phyloP scores from a whole-genome alignment of 768 basidiomycete genomes.

The Trametes meyenii region DNA sequence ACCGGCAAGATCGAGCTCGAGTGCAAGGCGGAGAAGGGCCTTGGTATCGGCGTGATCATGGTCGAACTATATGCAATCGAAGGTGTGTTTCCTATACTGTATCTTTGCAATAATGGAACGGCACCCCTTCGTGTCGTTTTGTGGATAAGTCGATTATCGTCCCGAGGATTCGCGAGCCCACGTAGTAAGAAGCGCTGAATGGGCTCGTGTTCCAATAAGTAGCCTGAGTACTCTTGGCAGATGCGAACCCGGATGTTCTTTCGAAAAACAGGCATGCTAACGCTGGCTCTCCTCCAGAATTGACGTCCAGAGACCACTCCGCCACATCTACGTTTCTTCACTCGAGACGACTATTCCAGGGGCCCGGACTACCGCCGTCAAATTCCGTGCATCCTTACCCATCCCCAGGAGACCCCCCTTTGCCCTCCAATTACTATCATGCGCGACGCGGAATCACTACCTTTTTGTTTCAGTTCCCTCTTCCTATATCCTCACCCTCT shows the following conservation, averaged over 20 bases:
- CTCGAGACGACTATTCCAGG: constrained; percentile 73
- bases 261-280: neutral
- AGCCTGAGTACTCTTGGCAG: too few species aligned
- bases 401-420: constrained; percentile 54
- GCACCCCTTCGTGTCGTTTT: too few species aligned
- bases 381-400: constrained; percentile 77
- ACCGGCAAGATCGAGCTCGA: constrained; percentile 82
- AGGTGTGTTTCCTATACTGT: constrained; percentile 17
- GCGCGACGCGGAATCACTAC: constrained; percentile 78
- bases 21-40: constrained; percentile 68
- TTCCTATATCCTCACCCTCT: constrained; percentile 68
- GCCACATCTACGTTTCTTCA: constrained; percentile 80
- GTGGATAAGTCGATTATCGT: too few species aligned
- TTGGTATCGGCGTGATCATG: constrained; percentile 77
- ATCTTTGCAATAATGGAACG: neutral
- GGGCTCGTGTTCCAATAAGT: too few species aligned
- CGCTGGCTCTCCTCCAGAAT: constrained; percentile 46
- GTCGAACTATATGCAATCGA: constrained; percentile 70
- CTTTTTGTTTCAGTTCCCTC: constrained; percentile 78
- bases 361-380: constrained; percentile 79
- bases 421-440: constrained; percentile 68
- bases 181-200: neutral
- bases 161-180: neutral
- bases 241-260: neutral
- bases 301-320: constrained; percentile 77